Conservation (phyloP, 179 eudicot genomes). For the Beta corolliflora region DNA sequence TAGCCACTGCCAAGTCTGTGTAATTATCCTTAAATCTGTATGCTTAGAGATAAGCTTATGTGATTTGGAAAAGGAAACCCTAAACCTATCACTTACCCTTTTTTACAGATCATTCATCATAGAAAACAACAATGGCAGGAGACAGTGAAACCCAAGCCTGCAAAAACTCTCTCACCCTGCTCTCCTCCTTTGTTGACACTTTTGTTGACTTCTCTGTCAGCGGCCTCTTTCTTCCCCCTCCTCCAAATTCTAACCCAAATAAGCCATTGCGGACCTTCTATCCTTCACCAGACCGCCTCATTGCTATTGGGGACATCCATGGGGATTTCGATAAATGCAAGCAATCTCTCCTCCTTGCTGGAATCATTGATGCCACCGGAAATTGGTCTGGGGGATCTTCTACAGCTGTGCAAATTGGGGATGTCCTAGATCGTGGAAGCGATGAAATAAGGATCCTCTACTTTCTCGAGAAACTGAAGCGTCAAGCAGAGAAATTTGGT, state of each 20-base stretch:
- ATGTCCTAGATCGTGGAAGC: slow-evolving; percentile 86
- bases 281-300: slow-evolving; percentile 63
- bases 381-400: slow-evolving; percentile 76
- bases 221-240: slow-evolving; percentile 54
- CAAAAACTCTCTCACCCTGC: slow-evolving; percentile 41
- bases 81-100: slow-evolving; percentile 9
- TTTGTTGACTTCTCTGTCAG: slow-evolving; percentile 75
- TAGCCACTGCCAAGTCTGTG: not conserved
- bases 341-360: slow-evolving; percentile 65
- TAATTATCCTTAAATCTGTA: not conserved
- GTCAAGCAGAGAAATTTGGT: slow-evolving; percentile 60
- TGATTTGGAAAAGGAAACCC: not conserved
- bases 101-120: slow-evolving; percentile 13
- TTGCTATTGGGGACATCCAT: slow-evolving; percentile 88
- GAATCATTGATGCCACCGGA: slow-evolving; percentile 54
- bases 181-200: slow-evolving; percentile 74
- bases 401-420: slow-evolving; percentile 89
- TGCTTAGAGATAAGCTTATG: slow-evolving; percentile 3
- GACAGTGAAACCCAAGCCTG: slow-evolving; percentile 33
- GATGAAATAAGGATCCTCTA: slow-evolving; percentile 74
- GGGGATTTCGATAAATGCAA: slow-evolving; percentile 84
- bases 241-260: slow-evolving; percentile 21
- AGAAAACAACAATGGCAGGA: slow-evolving; percentile 16
- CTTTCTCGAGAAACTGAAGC: slow-evolving; percentile 64
- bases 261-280: slow-evolving; percentile 36